Evolutionary conservation across 257 asterid species (phyloP).

Genomic region (Solanum tarijense): DNA sequence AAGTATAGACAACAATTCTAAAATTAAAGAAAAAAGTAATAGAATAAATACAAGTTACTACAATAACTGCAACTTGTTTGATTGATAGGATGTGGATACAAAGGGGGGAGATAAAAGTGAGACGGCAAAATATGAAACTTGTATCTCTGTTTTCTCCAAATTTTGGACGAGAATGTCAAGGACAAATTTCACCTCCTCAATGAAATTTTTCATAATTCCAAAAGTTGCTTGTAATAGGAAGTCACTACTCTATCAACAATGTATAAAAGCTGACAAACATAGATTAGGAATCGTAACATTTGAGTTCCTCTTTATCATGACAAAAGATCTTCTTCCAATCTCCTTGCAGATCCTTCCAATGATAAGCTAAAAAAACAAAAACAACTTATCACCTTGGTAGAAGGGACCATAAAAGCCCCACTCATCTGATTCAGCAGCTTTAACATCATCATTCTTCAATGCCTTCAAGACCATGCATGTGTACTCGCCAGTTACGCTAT

Average conservation of each 20-base stretch:
- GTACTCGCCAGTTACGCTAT: conserved; percentile 76
- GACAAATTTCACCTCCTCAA: neutral
- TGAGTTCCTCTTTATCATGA: neutral
- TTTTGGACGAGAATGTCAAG: neutral
- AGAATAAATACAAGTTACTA: neutral
- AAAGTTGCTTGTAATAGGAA: neutral
- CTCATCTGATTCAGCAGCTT: conserved; percentile 42
- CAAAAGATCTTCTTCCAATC: neutral
- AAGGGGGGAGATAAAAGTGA: neutral
- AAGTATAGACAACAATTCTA: neutral
- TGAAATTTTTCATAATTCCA: neutral
- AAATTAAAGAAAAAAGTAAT: neutral
- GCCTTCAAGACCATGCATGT: conserved; percentile 87
- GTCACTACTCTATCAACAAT: neutral
- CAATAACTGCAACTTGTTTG: neutral
- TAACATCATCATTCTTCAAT: conserved; percentile 64
- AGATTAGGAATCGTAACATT: neutral
- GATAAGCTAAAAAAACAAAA: neutral
- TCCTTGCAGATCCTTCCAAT: neutral
- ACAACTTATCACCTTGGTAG: conserved; percentile 39
- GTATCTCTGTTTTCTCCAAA: neutral
- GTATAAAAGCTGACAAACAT: neutral
- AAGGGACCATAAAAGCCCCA: conserved; percentile 69
- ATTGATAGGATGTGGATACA: neutral
- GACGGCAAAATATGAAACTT: neutral